phyloP scores from a whole-genome alignment of 169 alveolate genomes.

The Plasmodium gallinaceum region DNA sequence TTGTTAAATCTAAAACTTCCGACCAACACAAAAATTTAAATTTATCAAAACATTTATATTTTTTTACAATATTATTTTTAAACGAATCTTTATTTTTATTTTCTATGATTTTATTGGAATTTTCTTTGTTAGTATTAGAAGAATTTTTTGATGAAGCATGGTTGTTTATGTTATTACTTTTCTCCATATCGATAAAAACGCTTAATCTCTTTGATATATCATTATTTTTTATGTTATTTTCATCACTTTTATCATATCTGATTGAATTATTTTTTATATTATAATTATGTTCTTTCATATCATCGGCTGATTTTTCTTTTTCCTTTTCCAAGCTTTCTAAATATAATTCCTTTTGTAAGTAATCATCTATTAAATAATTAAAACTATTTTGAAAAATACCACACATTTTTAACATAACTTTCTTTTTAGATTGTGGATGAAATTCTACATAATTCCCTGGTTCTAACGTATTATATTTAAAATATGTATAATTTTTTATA shows the following conservation, averaged over 20 bases:
- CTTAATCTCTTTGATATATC: constrained; percentile 16
- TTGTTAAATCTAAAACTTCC: constrained; percentile 63
- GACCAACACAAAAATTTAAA: constrained; percentile 71
- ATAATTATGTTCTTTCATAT: constrained; percentile 5
- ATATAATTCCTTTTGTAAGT: constrained; percentile 64
- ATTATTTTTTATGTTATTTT: neutral
- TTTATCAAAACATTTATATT: constrained; percentile 19
- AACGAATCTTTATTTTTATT: neutral
- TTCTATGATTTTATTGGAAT: neutral
- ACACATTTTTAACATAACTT: constrained; percentile 82
- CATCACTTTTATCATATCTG: neutral
- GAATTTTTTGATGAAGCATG: neutral
- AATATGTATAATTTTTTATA: constrained; percentile 23
- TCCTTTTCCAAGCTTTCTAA: constrained; percentile 47
- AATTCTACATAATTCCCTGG: constrained; percentile 87
- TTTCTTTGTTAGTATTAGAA: neutral
- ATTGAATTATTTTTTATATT: neutral
- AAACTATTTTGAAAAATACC: constrained; percentile 78
- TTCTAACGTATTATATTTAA: constrained; percentile 78
- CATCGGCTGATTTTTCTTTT: constrained; percentile 13
- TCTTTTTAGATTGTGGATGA: constrained; percentile 87
- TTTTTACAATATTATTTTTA: constrained; percentile 11
- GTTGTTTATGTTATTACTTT: neutral
- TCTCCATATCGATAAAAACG: constrained; percentile 7
- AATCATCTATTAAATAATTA: constrained; percentile 44